These are phyloP conservation scores for Mortierella hygrophila DNA, from an alignment of 192 early-diverging fungal species.

Conservation along the genomic window DNA sequence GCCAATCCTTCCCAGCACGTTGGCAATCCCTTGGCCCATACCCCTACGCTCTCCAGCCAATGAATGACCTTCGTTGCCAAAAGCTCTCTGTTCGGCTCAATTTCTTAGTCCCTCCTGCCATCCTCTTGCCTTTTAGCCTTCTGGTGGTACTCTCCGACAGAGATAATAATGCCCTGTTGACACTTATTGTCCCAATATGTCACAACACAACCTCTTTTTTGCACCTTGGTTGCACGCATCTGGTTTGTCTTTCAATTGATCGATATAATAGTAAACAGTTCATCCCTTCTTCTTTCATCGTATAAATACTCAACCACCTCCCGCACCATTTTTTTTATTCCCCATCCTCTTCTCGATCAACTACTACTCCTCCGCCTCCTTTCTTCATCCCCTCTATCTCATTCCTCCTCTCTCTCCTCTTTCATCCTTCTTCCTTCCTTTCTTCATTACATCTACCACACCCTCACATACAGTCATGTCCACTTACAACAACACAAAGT, in stretches of 20 bases:
- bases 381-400: not conserved
- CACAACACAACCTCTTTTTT: not conserved
- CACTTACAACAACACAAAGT: slow-evolving; percentile 59
- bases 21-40: not conserved
- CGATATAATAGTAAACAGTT: not conserved
- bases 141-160: not conserved
- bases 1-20: slow-evolving; percentile 4
- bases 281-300: not conserved
- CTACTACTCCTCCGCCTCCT: slow-evolving; percentile 3
- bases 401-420: not conserved
- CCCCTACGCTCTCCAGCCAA: not conserved
- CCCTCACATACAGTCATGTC: slow-evolving; percentile 20
- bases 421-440: not conserved
- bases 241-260: not conserved
- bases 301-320: slow-evolving; percentile 10
- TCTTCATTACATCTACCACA: not conserved
- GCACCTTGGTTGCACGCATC: not conserved
- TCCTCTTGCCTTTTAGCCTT: too few species aligned
- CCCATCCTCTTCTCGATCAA: slow-evolving; percentile 13
- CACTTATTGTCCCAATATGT: slow-evolving; percentile 2
- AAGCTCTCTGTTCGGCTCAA: not conserved
- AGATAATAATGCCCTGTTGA: not conserved
- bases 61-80: not conserved
- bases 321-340: not conserved
- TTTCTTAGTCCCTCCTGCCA: not conserved